Base-by-base conservation (phyloP, 2,329 filamentous ascomycete genomes). In the Hypoxylon sp. region DNA sequence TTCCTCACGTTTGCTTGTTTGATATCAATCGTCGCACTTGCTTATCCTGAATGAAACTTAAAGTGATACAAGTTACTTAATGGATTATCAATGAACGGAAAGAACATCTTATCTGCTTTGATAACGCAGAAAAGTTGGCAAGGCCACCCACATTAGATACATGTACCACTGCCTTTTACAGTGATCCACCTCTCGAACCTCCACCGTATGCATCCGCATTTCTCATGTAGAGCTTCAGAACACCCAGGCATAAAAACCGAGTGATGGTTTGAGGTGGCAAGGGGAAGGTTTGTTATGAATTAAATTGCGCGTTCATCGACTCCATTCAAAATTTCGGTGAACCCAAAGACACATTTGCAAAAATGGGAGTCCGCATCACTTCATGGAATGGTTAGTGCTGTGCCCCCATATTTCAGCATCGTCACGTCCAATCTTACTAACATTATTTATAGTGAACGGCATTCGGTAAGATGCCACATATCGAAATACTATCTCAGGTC, bases 291-390 rank as follows among this genome's bases (percentile, higher is more conserved):
- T 32, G 55, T 17, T 14, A 58, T 45, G 25, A 55, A 62, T 61
- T n/a, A n/a, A 25, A 32, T 17, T 51, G 28, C 23, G 23, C 17
- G 14, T n/a, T 52, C 21, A 30, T 43, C 19, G 28, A 41, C 43
- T 51, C n/a, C n/a, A 13, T 51, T 57, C 5, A 56, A 34, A 34
- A 21, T 25, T 11, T n/a, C 19, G 46, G 43, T 30, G 45, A 56
- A 19, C 13, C 48, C n/a, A 28, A 50, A 45, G 48, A 28, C 43
- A 32, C 41, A 28, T 53, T 51, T 41, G 3, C 65, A 85, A 75
- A 75, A 19, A 94, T 94, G 91, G 86, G 85, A 14, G 83, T 97
- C 70, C 90, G 93, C 67, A 93, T 97, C 74, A 96, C 93, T 2
- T 93, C 91, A 13, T 95, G 92, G 92, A 95, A 95, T 81, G 92